Percentiles rank a stretch among this genome's conserved stretches.
These are phyloP conservation scores for Eragrostis curvula DNA, from an alignment of 176 grass and related monocot genomes.

Conservation along the genomic window DNA sequence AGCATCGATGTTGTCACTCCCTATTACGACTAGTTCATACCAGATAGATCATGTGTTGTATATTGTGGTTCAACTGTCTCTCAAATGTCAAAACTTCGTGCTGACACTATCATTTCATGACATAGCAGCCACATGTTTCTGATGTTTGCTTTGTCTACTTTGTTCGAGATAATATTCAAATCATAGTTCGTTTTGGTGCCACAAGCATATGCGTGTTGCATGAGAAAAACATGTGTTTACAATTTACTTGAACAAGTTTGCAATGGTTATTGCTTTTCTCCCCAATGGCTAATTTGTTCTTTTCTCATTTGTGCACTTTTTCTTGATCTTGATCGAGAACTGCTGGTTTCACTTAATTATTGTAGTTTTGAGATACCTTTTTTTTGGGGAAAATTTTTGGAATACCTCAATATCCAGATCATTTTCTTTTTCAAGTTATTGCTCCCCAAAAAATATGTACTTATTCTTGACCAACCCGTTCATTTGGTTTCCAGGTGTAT, in stretches of 20 bases:
- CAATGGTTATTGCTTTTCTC: not conserved
- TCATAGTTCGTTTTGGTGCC: not conserved
- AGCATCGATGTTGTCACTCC: not conserved
- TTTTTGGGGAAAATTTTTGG: no score
- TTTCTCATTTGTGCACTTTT: not conserved
- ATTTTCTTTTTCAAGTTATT: slow-evolving; percentile 21
- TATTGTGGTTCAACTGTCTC: not conserved
- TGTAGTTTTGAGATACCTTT: not conserved
- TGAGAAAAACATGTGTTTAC: not conserved
- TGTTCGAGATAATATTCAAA: not conserved
- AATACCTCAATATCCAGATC: not conserved
- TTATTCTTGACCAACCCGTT: slow-evolving; percentile 15
- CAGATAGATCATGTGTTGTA: not conserved
- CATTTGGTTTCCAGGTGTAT: slow-evolving; percentile 69
- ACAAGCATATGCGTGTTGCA: slow-evolving; percentile 21
- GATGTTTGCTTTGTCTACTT: slow-evolving; percentile 11
- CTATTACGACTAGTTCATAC: not conserved
- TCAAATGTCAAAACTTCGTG: not conserved
- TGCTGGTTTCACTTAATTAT: slow-evolving; percentile 2
- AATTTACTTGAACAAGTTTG: slow-evolving; percentile 1
- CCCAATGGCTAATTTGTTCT: not conserved
- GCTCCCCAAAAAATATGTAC: not conserved
- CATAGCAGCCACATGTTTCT: not conserved
- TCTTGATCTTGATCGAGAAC: slow-evolving; percentile 10
- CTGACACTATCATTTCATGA: slow-evolving; percentile 1